Evolutionary conservation across 768 basidiomycete species (phyloP).

Genomic region (Kwoniella bestiolae): DNA sequence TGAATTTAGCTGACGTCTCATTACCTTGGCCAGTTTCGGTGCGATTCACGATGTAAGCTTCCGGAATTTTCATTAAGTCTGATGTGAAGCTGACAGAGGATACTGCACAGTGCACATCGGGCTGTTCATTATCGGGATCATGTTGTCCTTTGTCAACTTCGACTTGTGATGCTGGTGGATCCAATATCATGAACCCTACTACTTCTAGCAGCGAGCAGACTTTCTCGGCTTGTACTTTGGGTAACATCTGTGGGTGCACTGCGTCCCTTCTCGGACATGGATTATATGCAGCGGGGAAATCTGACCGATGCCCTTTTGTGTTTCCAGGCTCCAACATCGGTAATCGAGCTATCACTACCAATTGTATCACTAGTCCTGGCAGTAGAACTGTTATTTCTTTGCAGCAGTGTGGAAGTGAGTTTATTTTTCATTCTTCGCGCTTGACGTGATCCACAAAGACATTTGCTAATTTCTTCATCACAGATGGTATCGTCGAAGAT

Average conservation of each 20-base stretch:
- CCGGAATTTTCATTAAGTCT: not conserved
- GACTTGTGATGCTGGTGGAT: slow-evolving; percentile 68
- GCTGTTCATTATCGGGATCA: slow-evolving; percentile 64
- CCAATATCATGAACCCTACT: slow-evolving; percentile 84
- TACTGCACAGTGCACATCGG: slow-evolving; percentile 65
- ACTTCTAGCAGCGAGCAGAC: slow-evolving; percentile 66
- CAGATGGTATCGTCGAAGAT: slow-evolving; percentile 56
- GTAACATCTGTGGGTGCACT: slow-evolving; percentile 78
- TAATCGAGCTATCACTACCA: slow-evolving; percentile 62
- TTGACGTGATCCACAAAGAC: not conserved
- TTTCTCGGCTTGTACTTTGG: slow-evolving; percentile 79
- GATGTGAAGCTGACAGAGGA: not conserved
- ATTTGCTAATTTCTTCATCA: not conserved
- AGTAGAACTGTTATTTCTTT: slow-evolving; percentile 47
- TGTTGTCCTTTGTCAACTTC: slow-evolving; percentile 73
- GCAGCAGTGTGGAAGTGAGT: slow-evolving; percentile 52
- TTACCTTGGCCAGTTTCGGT: slow-evolving; percentile 72
- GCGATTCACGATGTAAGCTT: slow-evolving; percentile 64
- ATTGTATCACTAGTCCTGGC: slow-evolving; percentile 71
- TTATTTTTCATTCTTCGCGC: not conserved
- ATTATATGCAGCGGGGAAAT: not conserved
- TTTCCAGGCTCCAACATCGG: slow-evolving; percentile 68
- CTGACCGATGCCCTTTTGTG: not conserved
- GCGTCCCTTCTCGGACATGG: not conserved
- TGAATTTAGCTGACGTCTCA: not conserved